Evolutionary conservation across 2,329 filamentous ascomycete genomes (phyloP), one percentile per base, ranked within the genome.

Genomic region (Spiromastix sp.): DNA sequence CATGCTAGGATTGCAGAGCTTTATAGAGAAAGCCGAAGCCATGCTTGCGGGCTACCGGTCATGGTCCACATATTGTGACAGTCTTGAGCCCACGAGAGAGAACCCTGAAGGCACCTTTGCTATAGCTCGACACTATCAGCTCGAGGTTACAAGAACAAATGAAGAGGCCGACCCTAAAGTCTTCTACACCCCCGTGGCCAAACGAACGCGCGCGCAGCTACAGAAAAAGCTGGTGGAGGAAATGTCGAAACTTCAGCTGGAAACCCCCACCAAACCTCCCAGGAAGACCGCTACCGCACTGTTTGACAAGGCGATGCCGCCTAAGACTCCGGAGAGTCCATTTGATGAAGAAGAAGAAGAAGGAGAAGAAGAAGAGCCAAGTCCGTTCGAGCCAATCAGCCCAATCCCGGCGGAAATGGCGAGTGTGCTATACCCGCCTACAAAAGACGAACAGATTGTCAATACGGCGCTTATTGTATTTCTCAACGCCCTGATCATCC

Each of bases 381-480:
- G 22, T 25, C 30, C 35, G 12, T 13, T 39, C 25, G 20, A 16
- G 17, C 19, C 32, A 20, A 30, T 20, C 12, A 41, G 28, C 26
- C 37, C 39, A 30, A 32, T 12, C 20, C 29, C 43, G 10, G 26
- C 37, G 22, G 38, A 42, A 28, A 18, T 37, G 6, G 16, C 41
- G n/a, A 32, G 36, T 9, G 4, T 38, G 6, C 10, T 47, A 27
- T 42, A 32, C 13, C 38, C 29, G 11, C 40, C 34, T 7, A 41
- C 42, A 8, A 43, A 40, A 13, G 44, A 48, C 26, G 44, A 49
- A 28, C 42, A 47, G 8, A 48, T 49, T 17, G 45, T 48, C 1
- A 49, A 49, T 25, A 38, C 25, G 2, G 43, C 43, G 3, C 26
- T 46, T 0, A 19, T 48, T 13, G 27, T 38, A 19, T 43, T 48